Evolutionary conservation across 352 stramenopile species (phyloP), one percentile per base, ranked within the genome.

Genomic region (Discostella stelligera): DNA sequence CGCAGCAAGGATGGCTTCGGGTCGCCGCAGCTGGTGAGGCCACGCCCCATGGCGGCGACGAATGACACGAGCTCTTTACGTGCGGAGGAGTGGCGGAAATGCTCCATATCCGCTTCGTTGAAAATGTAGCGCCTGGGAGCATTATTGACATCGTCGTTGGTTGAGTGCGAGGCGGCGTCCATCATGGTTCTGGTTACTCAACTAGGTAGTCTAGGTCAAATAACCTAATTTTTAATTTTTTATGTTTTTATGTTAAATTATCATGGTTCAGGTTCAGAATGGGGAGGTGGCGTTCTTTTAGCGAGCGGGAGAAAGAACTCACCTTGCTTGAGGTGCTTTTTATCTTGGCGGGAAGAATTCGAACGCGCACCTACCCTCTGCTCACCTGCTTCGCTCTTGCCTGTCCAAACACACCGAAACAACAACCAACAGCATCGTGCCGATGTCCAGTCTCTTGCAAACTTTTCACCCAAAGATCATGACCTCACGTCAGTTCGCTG

Each of bases 81-180:
- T 0, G 79, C 73, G 11, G 62, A 61, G 14, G 85, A 91, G 37
- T 68, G 64, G 60, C 77, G 70, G 59, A 91, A 93, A 10, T 77
- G 30, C 58, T 89, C 77, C 83, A 93, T 91, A 53, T 93, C 87
- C 10, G 62, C 63, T 66, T 89, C 74, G 13, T 82, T 89, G 77
- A 85, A 93, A 39, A 93, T 93, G 65, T 74, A 87, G 44, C 87
- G 80, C 32, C 64, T 16, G 8, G 83, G 80, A 16, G 49, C 58
- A 74, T 65, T 65, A 23, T 53, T 23, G 9, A 54, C n/a, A 14
- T n/a, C 27, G 50, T 9, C 23, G n/a, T 56, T 8, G 50, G 0
- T 56, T 20, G 50, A 30, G 50, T 55, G 49, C 0, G 30, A 21
- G 5, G 30, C 58, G 23, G 58, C 4, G 20, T 65, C 58, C 27